Evolutionary conservation across 2,329 filamentous ascomycete genomes (phyloP), one percentile per base, ranked within the genome.

Genomic region (Xylariaceae sp.): DNA sequence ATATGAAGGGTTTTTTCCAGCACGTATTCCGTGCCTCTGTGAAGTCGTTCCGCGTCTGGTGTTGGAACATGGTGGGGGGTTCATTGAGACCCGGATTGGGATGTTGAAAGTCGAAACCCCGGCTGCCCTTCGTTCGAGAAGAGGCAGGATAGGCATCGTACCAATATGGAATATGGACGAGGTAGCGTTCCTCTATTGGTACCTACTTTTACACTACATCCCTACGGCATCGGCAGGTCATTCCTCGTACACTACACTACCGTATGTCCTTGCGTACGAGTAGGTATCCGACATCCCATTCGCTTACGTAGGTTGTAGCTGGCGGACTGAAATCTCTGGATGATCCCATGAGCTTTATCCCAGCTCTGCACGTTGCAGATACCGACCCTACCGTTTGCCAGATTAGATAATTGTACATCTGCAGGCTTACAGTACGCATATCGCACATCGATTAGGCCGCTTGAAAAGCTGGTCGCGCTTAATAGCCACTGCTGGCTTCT

Each of bases 261-360:
- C 23, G 23, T 30, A 5, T 30, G 23, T 30, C 23, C 23, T 42
- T 10, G 37, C 9, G 37, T n/a, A n/a, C n/a, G n/a, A n/a, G n/a
- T 42, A 49, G 23, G 23, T 45, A 34, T 15, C 44, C 8, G 11
- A 49, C 8, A 53, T 62, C 11, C n/a, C 35, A 58, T 62, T 60
- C 59, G 62, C 52, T 54, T 42, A 55, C 34, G 23, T 51, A 34
- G 10, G 2, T n/a, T 7, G 49, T 35, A 51, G 18, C 47, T 23
- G 15, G 23, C 35, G 13, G 42, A 50, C 39, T 51, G 55, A 63
- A 62, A 64, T 64, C 52, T 60, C 55, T 64, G 52, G 61, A 23
- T 64, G 62, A 53, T 65, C 61, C 53, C 57, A 63, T 63, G 63
- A 63, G 58, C 60, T 53, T 13, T 39, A 55, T 55, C 55, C 48